Base-by-base conservation (phyloP, 164 flowering plant genomes). In the Taxillus chinensis region DNA sequence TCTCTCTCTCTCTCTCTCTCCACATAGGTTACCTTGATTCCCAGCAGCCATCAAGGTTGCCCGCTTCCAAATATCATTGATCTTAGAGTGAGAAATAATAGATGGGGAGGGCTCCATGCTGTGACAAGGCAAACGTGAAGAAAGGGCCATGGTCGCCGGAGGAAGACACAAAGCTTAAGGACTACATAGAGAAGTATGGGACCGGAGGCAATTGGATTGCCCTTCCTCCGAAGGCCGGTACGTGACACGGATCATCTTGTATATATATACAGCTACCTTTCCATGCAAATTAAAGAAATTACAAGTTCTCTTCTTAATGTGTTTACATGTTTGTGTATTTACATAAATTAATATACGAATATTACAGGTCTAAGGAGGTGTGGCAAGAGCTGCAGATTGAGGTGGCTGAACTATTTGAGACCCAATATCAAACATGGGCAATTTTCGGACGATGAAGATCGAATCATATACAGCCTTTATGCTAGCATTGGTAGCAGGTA, bases 71-170 rank as follows among this genome's bases (percentile, higher is more conserved):
- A 2, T 11, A 48, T 8, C 13, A 11, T 48, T 48, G 51, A 11
- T 7, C 10, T 8, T 7, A 63, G 62, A 57, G 66, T 57, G 62
- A 67, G 48, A 45, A 46, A 61, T 61, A 61, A 58, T 68, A 81
- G 64, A 86, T 86, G 93, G 93, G 93, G 16, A 81, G 93, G 58
- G 85, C 90, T 59, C 93, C 93, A 40, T 86, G 93, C 62, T 86
- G 93, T 75, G 93, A 86, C 73, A 86, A 86, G 61, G 93, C 85
- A 48, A 85, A 77, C 68, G 93, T 87, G 71, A 87, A 85, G 83
- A 87, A 74, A 77, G 93, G 93, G 17, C 88, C 90, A 63, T 85
- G 93, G 93, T 81, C 90, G 13, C 89, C 89, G 75, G 89, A 86
- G 55, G 92, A 86, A 75, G 92, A 86, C 67, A 67, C 82, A 39